These are phyloP conservation scores for Bipolaris bicolor DNA, from an alignment of 2,329 filamentous ascomycete genomes.

Conservation along the genomic window DNA sequence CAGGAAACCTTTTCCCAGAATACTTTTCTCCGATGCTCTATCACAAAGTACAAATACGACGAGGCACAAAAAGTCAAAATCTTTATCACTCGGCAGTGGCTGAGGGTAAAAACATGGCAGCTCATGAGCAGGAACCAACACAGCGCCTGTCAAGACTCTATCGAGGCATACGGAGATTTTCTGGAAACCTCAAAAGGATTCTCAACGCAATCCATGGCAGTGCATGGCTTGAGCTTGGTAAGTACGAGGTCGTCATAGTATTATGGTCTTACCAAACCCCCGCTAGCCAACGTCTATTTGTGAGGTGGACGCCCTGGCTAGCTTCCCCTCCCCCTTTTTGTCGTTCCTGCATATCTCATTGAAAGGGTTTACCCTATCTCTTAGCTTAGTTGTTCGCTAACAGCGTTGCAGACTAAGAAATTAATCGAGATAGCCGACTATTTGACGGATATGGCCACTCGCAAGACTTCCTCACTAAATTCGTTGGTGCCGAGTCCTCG, in stretches of 20 bases:
- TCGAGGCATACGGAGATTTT: slow-evolving; percentile 65
- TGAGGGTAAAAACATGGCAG: slow-evolving; percentile 73
- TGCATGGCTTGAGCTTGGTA: slow-evolving; percentile 76
- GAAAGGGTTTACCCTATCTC: slow-evolving; percentile 24
- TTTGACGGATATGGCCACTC: slow-evolving; percentile 74
- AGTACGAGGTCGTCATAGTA: slow-evolving; percentile 46
- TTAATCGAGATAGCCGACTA: slow-evolving; percentile 77
- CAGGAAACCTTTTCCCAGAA: slow-evolving; percentile 60
- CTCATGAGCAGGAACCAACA: slow-evolving; percentile 39
- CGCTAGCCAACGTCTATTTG: slow-evolving; percentile 38
- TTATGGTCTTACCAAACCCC: slow-evolving; percentile 27
- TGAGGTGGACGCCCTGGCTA: slow-evolving; percentile 31
- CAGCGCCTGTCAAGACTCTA: slow-evolving; percentile 68
- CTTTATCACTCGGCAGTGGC: slow-evolving; percentile 73
- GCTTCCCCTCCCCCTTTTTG: slow-evolving; percentile 14
- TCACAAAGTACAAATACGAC: slow-evolving; percentile 61
- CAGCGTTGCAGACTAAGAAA: slow-evolving; percentile 69
- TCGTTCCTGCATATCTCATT: slow-evolving; percentile 20
- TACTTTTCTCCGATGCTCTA: slow-evolving; percentile 47
- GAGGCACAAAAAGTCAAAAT: slow-evolving; percentile 73
- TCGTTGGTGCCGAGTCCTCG: slow-evolving; percentile 65
- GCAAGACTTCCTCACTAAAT: slow-evolving; percentile 60
- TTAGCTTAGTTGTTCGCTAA: slow-evolving; percentile 32
- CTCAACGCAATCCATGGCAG: slow-evolving; percentile 73
- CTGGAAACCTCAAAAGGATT: slow-evolving; percentile 71